A percentile compares a stretch with the other conserved stretches of the same genome.
These are phyloP conservation scores for Platanus orientalis DNA, from an alignment of 164 flowering plant genomes.

Conservation along the genomic window DNA sequence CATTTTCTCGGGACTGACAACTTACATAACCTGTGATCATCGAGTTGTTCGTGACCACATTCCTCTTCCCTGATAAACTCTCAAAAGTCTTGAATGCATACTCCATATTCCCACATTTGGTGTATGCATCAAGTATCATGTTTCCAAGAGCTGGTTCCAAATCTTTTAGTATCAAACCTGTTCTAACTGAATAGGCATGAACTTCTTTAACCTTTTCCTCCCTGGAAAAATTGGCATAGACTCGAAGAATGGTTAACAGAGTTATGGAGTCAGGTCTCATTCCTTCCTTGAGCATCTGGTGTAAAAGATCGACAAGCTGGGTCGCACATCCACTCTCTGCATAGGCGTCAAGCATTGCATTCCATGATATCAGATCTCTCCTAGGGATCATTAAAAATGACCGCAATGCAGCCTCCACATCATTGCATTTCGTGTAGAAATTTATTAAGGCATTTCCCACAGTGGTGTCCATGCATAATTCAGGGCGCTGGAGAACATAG, in stretches of 20 bases:
- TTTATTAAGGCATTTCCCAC: conserved; percentile 65
- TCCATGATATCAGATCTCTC: conserved; percentile 82
- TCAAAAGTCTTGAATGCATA: conserved; percentile 54
- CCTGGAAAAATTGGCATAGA: conserved; percentile 24
- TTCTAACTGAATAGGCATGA: conserved; percentile 53
- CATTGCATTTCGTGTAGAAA: conserved; percentile 59
- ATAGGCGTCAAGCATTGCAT: conserved; percentile 64
- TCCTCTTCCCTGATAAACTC: conserved; percentile 38
- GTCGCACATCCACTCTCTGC: conserved; percentile 21
- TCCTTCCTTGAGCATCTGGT: conserved; percentile 46
- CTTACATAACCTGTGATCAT: conserved; percentile 51
- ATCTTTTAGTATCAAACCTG: conserved; percentile 24
- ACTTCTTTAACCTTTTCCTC: conserved; percentile 47
- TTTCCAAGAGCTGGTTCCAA: conserved; percentile 45
- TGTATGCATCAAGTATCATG: conserved; percentile 72
- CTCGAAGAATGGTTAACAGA: conserved; percentile 41
- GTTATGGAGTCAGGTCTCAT: conserved; percentile 60
- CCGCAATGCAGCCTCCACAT: conserved; percentile 36
- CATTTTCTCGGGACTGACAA: conserved; percentile 35
- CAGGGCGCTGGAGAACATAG: conserved; percentile 35
- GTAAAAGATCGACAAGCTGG: conserved; percentile 32
- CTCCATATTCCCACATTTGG: conserved; percentile 57
- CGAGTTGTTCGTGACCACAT: conserved; percentile 47
- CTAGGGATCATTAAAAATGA: conserved; percentile 37
- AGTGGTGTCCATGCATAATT: conserved; percentile 35